Evolutionary conservation across 176 grass and related monocot genomes (phyloP), one percentile per base, ranked within the genome.

Genomic region (Triticum urartu): DNA sequence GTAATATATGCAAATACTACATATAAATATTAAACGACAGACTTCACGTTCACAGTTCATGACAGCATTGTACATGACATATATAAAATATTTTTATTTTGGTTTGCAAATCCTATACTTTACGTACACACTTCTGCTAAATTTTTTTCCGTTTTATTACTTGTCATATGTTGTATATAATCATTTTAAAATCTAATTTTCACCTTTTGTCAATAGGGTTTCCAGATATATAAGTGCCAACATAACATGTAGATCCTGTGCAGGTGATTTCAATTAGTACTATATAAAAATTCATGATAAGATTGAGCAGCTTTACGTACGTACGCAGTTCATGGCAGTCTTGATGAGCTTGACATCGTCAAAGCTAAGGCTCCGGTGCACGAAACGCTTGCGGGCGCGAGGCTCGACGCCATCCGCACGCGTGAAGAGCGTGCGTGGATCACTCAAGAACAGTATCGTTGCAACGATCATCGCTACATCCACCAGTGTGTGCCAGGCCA

Each of bases 401-500:
- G 54, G 2, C 15, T 58, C 18, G 18, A 4, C 43, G 43, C 47
- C 47, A 2, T 21, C 2, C 2, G 18, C 54, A 20, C 18, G 54
- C 18, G 7, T 95, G 68, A 95, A 34, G 45, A 87, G 63, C 5
- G 93, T 95, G 61, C 12, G 56, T 28, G 88, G 85, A 76, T 95
- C 93, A n/a, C 66, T 63, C 21, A 79, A 20, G 78, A 86, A 88
- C 35, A 88, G 40, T 15, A 25, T 39, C 5, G 79, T 86, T 50
- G 82, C 88, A 11, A 81, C 3, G 64, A 95, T 77, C 6, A 62
- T 11, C 25, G 68, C 25, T 11, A 86, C 14, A 47, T 92, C 93
- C 11, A 86, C 68, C 6, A 77, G n/a, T 1, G 93, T 90, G 93
- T 92, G 52, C 93, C 90, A 92, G 7, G 36, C 24, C 9, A 95